These are phyloP conservation scores for Xylariaceae sp. DNA, from an alignment of 2,329 filamentous ascomycete genomes.

Conservation along the genomic window DNA sequence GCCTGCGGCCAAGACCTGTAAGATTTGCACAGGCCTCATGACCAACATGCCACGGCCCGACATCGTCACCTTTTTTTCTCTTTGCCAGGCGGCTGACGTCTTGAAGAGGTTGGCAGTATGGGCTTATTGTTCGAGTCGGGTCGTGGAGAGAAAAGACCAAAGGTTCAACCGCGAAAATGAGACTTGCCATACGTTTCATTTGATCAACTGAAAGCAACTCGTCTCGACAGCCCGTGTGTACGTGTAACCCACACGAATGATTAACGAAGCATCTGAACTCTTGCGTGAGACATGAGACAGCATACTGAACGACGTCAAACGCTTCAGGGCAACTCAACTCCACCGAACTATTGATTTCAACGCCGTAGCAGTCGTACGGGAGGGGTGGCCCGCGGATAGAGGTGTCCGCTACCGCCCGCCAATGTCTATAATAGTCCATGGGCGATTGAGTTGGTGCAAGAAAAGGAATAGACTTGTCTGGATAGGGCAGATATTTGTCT, in stretches of 20 bases:
- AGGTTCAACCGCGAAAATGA: constrained; percentile 18
- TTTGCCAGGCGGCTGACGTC: constrained; percentile 5
- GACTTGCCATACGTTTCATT: constrained; percentile 10
- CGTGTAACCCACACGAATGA: constrained; percentile 16
- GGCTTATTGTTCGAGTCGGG: constrained; percentile 6
- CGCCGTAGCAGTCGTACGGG: neutral
- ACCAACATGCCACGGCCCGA: neutral
- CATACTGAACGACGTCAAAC: constrained; percentile 11
- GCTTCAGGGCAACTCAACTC: constrained; percentile 4
- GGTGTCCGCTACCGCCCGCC: neutral
- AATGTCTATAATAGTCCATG: neutral
- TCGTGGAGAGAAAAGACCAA: constrained; percentile 15
- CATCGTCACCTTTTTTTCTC: neutral
- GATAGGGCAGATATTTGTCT: neutral
- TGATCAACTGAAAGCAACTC: constrained; percentile 14
- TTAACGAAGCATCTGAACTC: constrained; percentile 14
- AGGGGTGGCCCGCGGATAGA: neutral
- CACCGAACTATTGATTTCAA: constrained; percentile 16
- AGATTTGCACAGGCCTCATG: constrained; percentile 4
- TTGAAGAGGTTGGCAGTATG: constrained; percentile 8
- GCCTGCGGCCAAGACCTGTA: constrained; percentile 2
- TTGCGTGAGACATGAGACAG: constrained; percentile 4
- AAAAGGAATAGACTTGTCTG: too few relatives aligned
- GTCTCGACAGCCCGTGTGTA: constrained; percentile 19
- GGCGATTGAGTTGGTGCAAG: neutral